These are phyloP conservation scores for Dunaliella sp. DNA, from an alignment of 139 green algal genomes.

Conservation along the genomic window DNA sequence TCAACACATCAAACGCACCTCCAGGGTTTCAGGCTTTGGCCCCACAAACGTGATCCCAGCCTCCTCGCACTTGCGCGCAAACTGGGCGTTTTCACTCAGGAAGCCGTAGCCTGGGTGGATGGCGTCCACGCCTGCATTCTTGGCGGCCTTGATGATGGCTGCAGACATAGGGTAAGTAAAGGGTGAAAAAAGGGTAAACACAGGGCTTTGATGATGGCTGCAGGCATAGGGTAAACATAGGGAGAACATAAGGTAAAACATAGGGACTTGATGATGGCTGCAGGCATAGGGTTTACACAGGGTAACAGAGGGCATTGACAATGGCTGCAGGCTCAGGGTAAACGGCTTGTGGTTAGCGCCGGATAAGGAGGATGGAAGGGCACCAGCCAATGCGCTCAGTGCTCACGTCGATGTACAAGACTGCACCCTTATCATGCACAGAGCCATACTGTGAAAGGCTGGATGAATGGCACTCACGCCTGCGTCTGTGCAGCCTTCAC, in stretches of 20 bases:
- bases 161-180: not conserved
- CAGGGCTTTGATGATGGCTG: conserved; percentile 38
- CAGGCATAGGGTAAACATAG: not conserved
- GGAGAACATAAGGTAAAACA: no score
- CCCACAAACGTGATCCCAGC: conserved; percentile 90
- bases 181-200: no score
- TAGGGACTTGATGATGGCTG: conserved; percentile 38
- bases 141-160: conserved; percentile 59
- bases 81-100: conserved; percentile 83
- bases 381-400: not conserved
- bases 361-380: no score
- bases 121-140: conserved; percentile 80
- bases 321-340: conserved; percentile 5
- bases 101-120: conserved; percentile 95
- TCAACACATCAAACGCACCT: no score
- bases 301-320: conserved; percentile 42
- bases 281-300: not conserved
- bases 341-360: no score
- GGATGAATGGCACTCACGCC: no score
- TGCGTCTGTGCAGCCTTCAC: no score
- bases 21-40: conserved; percentile 78
- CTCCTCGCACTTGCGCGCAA: conserved; percentile 81
- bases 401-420: not conserved
- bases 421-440: no score
- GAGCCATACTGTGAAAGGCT: no score